Evolutionary conservation across 2,329 filamentous ascomycete genomes (phyloP).

Genomic region (Colletotrichum falcatum): DNA sequence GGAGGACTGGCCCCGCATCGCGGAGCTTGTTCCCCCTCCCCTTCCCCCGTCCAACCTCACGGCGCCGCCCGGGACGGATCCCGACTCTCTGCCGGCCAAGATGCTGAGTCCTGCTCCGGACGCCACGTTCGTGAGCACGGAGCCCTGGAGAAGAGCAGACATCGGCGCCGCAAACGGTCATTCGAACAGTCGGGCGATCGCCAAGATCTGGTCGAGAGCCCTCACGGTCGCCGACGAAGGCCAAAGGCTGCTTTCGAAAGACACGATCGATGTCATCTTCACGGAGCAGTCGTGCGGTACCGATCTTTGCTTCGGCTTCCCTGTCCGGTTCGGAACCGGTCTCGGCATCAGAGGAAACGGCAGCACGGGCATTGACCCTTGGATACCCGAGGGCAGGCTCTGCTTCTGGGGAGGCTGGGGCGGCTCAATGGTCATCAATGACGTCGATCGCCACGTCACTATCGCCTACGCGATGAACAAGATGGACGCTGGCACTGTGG

Average conservation of each 20-base stretch:
- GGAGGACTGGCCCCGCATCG: constrained; percentile 55
- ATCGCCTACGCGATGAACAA: constrained; percentile 61
- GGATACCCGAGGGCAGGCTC: constrained; percentile 49
- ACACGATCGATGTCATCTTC: constrained; percentile 59
- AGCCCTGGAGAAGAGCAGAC: constrained; percentile 53
- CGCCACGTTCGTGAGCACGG: constrained; percentile 41
- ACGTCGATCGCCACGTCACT: constrained; percentile 55
- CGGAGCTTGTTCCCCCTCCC: constrained; percentile 49
- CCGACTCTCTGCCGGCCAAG: constrained; percentile 46
- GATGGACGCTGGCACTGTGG: constrained; percentile 46
- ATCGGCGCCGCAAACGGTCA: constrained; percentile 59
- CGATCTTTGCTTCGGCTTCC: constrained; percentile 53
- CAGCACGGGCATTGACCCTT: constrained; percentile 43
- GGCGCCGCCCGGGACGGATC: constrained; percentile 38
- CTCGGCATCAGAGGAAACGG: constrained; percentile 51
- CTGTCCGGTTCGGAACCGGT: constrained; percentile 57
- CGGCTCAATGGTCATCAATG: constrained; percentile 57
- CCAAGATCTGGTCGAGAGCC: constrained; percentile 53
- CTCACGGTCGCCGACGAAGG: constrained; percentile 42
- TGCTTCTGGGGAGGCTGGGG: constrained; percentile 60
- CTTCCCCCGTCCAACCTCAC: constrained; percentile 20
- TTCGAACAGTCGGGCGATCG: constrained; percentile 57
- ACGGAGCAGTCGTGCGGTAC: constrained; percentile 55
- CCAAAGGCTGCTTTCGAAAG: constrained; percentile 52
- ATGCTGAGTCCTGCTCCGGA: constrained; percentile 45